Evolutionary conservation across 768 basidiomycete genomes (phyloP).

Genomic region (Artomyces pyxidatus): DNA sequence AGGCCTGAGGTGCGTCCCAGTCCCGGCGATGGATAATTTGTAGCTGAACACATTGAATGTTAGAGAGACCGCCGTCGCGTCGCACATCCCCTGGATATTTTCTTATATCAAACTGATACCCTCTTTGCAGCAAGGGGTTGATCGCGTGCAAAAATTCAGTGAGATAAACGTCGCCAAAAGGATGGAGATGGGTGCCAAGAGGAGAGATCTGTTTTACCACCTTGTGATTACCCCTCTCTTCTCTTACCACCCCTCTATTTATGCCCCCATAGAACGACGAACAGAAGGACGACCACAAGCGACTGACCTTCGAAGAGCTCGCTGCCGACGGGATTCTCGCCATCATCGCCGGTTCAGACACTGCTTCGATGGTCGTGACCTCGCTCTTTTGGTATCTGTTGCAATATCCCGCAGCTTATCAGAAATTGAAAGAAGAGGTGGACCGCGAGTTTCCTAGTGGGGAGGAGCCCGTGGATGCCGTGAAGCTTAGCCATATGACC

Average conservation of each 20-base stretch:
- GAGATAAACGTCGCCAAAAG: background rate
- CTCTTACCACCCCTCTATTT: no score
- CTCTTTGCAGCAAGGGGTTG: no score
- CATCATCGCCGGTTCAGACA: background rate
- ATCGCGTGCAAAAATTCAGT: background rate
- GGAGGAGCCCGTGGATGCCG: background rate
- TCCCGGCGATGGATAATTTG: background rate
- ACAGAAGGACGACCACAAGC: background rate
- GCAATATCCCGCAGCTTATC: background rate
- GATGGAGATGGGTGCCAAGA: background rate
- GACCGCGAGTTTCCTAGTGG: background rate
- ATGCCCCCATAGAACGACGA: background rate
- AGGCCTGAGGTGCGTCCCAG: conserved; percentile 1
- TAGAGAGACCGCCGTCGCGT: background rate
- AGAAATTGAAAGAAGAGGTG: background rate
- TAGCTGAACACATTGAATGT: background rate
- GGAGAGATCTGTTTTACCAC: background rate
- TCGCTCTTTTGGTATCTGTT: background rate
- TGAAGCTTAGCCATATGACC: background rate
- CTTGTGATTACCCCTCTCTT: background rate
- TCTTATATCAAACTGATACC: background rate
- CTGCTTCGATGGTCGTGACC: background rate
- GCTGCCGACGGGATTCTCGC: background rate
- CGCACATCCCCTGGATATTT: background rate
- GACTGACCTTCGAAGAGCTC: background rate